These are phyloP conservation scores for Penicillium mononematosum DNA, from an alignment of 495 filamentous ascomycete genomes.

Conservation along the genomic window DNA sequence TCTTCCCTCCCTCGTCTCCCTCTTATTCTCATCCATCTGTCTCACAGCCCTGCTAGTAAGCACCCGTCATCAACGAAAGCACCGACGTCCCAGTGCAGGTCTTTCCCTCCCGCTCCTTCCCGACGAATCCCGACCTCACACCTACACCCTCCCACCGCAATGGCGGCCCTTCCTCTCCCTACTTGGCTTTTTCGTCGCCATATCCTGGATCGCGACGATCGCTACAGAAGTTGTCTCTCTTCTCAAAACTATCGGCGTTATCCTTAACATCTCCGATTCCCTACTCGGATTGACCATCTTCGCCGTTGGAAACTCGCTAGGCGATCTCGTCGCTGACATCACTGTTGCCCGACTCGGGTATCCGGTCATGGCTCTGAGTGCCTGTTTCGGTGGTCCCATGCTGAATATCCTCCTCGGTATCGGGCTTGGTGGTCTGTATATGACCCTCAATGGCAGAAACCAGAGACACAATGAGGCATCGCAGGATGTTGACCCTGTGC, in stretches of 20 bases:
- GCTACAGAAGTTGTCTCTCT: slow-evolving; percentile 95
- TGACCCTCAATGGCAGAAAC: slow-evolving; percentile 55
- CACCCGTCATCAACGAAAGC: slow-evolving; percentile 45
- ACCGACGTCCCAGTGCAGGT: neutral
- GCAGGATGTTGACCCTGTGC: slow-evolving; percentile 8
- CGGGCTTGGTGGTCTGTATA: slow-evolving; percentile 82
- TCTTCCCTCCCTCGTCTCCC: slow-evolving; percentile 61
- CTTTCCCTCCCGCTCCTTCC: neutral
- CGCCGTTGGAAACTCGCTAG: slow-evolving; percentile 92
- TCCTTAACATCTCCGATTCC: slow-evolving; percentile 90
- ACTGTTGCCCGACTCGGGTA: slow-evolving; percentile 91
- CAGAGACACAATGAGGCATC: slow-evolving; percentile 20
- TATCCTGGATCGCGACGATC: slow-evolving; percentile 95
- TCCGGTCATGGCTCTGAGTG: slow-evolving; percentile 92
- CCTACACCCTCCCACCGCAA: slow-evolving; percentile 51
- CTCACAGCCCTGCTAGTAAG: slow-evolving; percentile 61
- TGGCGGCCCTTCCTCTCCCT: slow-evolving; percentile 79
- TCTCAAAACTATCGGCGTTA: slow-evolving; percentile 89
- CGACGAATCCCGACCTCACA: slow-evolving; percentile 8
- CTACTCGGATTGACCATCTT: slow-evolving; percentile 96
- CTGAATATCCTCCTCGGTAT: slow-evolving; percentile 96
- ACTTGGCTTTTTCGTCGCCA: slow-evolving; percentile 85
- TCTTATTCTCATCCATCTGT: slow-evolving; percentile 66
- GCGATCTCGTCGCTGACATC: slow-evolving; percentile 91
- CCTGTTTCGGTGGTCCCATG: slow-evolving; percentile 97